Evolutionary conservation across 176 grass and related monocot species (phyloP), one percentile per base, ranked within the genome.

Genomic region (Hsuehochloa calcarea): DNA sequence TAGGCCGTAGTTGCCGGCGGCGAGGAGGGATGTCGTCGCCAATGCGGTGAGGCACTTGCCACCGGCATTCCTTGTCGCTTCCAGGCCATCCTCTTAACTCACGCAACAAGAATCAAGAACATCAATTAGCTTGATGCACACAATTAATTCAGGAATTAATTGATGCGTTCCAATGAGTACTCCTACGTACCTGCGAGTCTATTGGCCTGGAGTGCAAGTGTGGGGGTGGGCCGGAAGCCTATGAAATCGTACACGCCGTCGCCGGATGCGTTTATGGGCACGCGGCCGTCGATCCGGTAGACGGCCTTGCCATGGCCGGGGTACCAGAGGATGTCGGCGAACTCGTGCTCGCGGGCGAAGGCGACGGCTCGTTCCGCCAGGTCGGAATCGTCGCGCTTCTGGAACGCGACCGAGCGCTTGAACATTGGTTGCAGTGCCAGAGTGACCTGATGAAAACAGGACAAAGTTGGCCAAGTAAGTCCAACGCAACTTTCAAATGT

Each of bases 281-380:
- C 81, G 10, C 91, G 88, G 39, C 82, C 76, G n/a, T 93, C 91
- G 8, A 78, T 45, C 12, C 91, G 81, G 71, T 90, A 93, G 3
- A 88, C n/a, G 23, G 84, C 88, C 59, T 63, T 85, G 46, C 63
- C 17, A 0, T 82, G 88, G 64, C 81, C 91, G 2, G 91, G 91
- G 70, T 85, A 93, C 91, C 91, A 93, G 27, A 58, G 51, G 17
- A 93, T 54, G 72, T 93, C 91, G 10, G 61, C 88, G 56, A 90
- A 93, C 80, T 93, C 91, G 44, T 93, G 71, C 70, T 93, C 75
- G 1, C 10, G 0, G 3, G 69, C 81, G 46, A 90, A 93, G 14
- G 64, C 71, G 58, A 51, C 77, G 31, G 63, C 81, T 11, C 70
- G 69, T 0, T 93, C 91, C 1, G 70, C 81, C 10, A 93, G 72